These are phyloP conservation scores for Venturia asperata DNA, from an alignment of 2,329 filamentous ascomycete species.

Conservation along the genomic window DNA sequence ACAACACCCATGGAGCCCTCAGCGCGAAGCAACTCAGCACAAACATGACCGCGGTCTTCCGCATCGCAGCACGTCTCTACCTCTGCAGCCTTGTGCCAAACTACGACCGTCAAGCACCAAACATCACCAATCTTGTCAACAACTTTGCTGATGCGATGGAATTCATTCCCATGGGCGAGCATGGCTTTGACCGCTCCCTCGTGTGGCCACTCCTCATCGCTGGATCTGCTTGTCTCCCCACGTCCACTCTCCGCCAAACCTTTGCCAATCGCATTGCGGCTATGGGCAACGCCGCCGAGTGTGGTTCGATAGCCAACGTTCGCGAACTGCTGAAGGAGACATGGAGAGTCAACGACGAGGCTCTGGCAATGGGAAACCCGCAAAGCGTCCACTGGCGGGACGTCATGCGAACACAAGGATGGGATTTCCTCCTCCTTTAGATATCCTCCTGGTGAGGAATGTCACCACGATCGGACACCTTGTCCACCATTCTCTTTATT, in stretches of 20 bases:
- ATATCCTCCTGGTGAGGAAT: constrained; percentile 19
- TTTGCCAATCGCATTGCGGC: constrained; percentile 67
- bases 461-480: constrained; percentile 26
- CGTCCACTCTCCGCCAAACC: constrained; percentile 68
- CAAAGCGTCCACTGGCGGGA: constrained; percentile 89
- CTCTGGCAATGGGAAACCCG: constrained; percentile 39
- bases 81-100: constrained; percentile 92
- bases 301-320: constrained; percentile 82
- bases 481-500: constrained; percentile 19
- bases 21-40: constrained; percentile 74
- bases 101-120: constrained; percentile 66
- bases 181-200: constrained; percentile 82
- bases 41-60: constrained; percentile 88
- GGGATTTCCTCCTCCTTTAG: constrained; percentile 87
- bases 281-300: constrained; percentile 68
- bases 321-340: constrained; percentile 71
- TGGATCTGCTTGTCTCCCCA: constrained; percentile 66
- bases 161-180: constrained; percentile 71
- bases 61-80: constrained; percentile 87
- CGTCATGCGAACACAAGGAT: constrained; percentile 82
- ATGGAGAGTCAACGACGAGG: constrained; percentile 69
- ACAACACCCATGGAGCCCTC: constrained; percentile 60
- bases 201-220: constrained; percentile 90
- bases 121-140: constrained; percentile 68
- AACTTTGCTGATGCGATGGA: constrained; percentile 71